A percentile compares a stretch with the other conserved stretches of the same genome.
Evolutionary conservation across 208 protist genomes (phyloP).

Genomic region (Crithidia mellificae): DNA sequence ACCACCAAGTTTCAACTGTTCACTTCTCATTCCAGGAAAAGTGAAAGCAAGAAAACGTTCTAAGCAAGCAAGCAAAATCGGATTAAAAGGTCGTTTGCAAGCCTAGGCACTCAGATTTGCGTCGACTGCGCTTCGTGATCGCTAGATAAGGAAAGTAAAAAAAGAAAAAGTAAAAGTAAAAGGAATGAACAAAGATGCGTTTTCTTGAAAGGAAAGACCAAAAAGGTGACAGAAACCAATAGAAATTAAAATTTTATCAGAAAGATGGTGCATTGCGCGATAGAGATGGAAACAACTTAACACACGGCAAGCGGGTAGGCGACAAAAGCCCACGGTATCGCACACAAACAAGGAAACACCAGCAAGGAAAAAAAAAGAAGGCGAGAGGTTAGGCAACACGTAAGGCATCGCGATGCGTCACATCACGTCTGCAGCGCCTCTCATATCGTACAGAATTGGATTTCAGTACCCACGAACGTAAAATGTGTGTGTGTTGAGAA

Average conservation of each 20-base stretch:
- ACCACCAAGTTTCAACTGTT: not conserved
- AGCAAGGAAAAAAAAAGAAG: constrained; percentile 11
- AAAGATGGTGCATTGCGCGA: constrained; percentile 1
- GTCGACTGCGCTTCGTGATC: not conserved
- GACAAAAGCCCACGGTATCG: not conserved
- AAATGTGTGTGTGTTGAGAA: not conserved
- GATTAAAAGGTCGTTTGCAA: not conserved
- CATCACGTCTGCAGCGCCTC: not conserved
- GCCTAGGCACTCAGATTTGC: not conserved
- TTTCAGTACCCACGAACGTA: constrained; percentile 9
- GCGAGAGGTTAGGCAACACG: not conserved
- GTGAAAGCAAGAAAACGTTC: not conserved
- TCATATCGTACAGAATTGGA: not conserved
- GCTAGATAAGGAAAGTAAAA: not conserved
- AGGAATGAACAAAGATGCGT: not conserved
- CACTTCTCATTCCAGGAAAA: too few species aligned
- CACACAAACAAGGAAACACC: not conserved
- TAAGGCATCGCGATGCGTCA: not conserved
- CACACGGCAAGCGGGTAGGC: not conserved
- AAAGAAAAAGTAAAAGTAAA: not conserved
- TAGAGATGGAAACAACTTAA: not conserved
- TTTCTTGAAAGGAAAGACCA: constrained; percentile 13
- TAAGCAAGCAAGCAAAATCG: not conserved
- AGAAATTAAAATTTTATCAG: constrained; percentile 15
- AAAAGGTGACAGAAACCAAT: too few species aligned